These are phyloP conservation scores for Sporothrix euskadiensis DNA, from an alignment of 2,329 filamentous ascomycete species.

Conservation along the genomic window DNA sequence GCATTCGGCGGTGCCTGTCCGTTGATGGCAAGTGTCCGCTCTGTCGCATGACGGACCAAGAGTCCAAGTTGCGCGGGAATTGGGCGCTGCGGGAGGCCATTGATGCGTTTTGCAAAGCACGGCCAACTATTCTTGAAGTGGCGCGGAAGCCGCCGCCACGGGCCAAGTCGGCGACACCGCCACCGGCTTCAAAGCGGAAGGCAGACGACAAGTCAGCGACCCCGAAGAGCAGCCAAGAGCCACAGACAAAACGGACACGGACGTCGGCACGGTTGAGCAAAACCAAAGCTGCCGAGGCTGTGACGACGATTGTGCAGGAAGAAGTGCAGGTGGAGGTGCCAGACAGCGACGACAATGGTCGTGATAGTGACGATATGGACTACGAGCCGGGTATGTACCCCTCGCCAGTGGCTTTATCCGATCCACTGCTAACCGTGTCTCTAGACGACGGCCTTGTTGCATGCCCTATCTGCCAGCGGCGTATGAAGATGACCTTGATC, in stretches of 20 bases:
- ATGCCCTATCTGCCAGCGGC: conserved; percentile 77
- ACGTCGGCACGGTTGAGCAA: conserved; percentile 54
- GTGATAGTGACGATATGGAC: conserved; percentile 37
- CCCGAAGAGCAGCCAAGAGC: conserved; percentile 35
- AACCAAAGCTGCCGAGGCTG: conserved; percentile 43
- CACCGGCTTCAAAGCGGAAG: conserved; percentile 53
- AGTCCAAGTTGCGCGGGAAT: conserved; percentile 80
- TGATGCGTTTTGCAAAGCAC: conserved; percentile 69
- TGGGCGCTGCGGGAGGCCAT: conserved; percentile 83
- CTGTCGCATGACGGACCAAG: conserved; percentile 77
- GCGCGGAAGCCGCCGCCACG: conserved; percentile 53
- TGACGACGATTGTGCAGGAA: conserved; percentile 41
- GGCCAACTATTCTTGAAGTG: conserved; percentile 63
- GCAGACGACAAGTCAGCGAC: conserved; percentile 35
- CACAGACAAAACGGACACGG: conserved; percentile 52
- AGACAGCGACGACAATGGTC: conserved; percentile 33
- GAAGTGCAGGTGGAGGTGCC: conserved; percentile 33
- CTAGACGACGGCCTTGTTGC: conserved; percentile 72
- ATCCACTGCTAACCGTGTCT: not conserved
- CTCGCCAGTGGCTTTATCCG: not conserved
- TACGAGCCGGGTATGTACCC: conserved; percentile 37
- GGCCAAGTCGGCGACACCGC: conserved; percentile 18
- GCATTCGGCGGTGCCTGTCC: conserved; percentile 83
- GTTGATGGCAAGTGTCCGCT: conserved; percentile 84
- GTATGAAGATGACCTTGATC: conserved; percentile 78